phyloP scores from a whole-genome alignment of 177 flowering plant genomes.

The Vitis hybrid region DNA sequence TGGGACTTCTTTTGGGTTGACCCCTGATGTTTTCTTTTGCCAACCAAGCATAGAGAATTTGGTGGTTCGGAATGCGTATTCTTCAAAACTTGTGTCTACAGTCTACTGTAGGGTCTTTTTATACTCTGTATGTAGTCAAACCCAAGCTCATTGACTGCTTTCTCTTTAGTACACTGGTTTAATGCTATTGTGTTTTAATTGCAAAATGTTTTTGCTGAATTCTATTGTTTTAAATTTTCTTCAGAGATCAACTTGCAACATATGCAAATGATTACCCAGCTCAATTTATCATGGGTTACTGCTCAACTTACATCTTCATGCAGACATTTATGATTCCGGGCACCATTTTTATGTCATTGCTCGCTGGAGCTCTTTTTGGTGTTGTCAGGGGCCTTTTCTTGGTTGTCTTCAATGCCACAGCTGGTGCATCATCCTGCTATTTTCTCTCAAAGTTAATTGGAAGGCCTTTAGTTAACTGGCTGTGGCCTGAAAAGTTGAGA shows the following conservation, averaged over 20 bases:
- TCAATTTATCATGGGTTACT: slow-evolving; percentile 90
- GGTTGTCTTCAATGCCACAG: slow-evolving; percentile 94
- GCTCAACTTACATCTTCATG: slow-evolving; percentile 98
- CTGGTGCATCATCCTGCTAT: slow-evolving; percentile 95
- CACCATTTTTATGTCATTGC: slow-evolving; percentile 95
- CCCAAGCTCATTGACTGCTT: no score
- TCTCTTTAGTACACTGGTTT: no score
- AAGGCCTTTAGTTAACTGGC: slow-evolving; percentile 80
- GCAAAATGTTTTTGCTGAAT: no score
- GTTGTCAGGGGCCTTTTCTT: slow-evolving; percentile 75
- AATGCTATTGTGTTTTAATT: no score
- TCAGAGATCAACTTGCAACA: slow-evolving; percentile 76
- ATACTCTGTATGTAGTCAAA: no score
- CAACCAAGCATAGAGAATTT: no score
- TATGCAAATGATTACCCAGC: slow-evolving; percentile 78
- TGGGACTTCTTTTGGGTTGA: no score
- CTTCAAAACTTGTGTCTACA: no score
- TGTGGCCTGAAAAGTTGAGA: slow-evolving; percentile 95
- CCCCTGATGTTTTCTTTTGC: no score
- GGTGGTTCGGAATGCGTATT: no score
- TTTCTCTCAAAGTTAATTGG: slow-evolving; percentile 94
- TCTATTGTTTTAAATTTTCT: neutral
- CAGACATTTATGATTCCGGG: slow-evolving; percentile 99
- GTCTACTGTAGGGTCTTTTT: no score
- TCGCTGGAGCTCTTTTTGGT: slow-evolving; percentile 99